Evolutionary conservation across 495 filamentous ascomycete genomes (phyloP).

Genomic region (Parathielavia hyrcaniae): DNA sequence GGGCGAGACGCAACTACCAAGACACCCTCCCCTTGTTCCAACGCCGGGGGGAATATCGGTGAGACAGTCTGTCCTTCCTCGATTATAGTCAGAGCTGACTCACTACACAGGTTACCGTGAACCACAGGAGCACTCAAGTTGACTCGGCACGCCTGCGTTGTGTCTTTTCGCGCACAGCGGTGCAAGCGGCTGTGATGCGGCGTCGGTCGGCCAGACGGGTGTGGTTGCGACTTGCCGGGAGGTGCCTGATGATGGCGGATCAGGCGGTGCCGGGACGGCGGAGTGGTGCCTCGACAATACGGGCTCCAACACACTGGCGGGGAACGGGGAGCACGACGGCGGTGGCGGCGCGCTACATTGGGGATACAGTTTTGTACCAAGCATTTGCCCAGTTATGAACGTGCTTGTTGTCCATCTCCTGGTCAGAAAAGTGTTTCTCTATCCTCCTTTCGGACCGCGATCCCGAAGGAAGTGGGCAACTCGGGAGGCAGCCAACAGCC

Average conservation of each 20-base stretch:
- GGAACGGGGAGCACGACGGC: not conserved
- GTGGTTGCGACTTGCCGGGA: not conserved
- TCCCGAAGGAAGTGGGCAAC: too few species aligned
- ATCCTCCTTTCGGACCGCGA: not conserved
- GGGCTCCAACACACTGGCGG: not conserved
- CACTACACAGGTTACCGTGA: not conserved
- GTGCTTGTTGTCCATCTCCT: not conserved
- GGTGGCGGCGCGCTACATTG: not conserved
- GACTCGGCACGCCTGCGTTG: conserved; percentile 1
- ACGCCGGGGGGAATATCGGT: not conserved
- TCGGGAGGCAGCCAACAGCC: too few species aligned
- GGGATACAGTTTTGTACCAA: not conserved
- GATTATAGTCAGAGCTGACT: not conserved
- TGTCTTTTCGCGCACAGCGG: not conserved
- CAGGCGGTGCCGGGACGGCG: not conserved
- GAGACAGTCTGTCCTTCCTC: not conserved
- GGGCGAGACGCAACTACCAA: not conserved
- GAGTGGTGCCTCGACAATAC: not conserved
- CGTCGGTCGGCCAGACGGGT: not conserved
- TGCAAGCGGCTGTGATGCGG: not conserved
- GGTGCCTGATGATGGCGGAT: not conserved
- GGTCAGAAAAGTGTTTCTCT: not conserved
- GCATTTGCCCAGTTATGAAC: not conserved
- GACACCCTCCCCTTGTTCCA: not conserved
- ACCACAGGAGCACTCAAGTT: not conserved